Evolutionary conservation across 2,329 filamentous ascomycete species (phyloP).

Genomic region (Penicillium sp.): DNA sequence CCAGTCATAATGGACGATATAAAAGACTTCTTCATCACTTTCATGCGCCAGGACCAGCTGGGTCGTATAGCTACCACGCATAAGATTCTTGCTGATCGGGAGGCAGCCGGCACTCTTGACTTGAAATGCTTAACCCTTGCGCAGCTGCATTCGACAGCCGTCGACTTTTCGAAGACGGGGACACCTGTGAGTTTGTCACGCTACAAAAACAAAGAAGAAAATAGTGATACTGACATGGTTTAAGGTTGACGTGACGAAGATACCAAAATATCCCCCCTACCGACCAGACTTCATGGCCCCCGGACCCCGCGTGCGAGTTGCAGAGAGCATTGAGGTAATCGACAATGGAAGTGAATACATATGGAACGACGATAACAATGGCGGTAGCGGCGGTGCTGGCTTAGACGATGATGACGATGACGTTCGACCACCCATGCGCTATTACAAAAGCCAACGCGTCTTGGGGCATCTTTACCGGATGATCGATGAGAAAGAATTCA

Average conservation of each 20-base stretch:
- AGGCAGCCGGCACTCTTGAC: conserved; percentile 49
- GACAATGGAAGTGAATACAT: conserved; percentile 13
- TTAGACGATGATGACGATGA: conserved; percentile 12
- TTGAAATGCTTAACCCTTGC: conserved; percentile 54
- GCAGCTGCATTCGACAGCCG: conserved; percentile 64
- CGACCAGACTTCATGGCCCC: conserved; percentile 22
- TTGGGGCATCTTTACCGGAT: conserved; percentile 67
- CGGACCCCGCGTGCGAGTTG: conserved; percentile 19
- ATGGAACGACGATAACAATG: conserved; percentile 41
- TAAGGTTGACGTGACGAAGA: conserved; percentile 16
- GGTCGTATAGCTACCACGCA: conserved; percentile 64
- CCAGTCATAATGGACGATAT: conserved; percentile 63
- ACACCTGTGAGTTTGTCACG: conserved; percentile 43
- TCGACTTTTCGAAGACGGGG: conserved; percentile 75
- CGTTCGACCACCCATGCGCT: conserved; percentile 42
- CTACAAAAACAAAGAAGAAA: neutral
- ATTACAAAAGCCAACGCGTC: conserved; percentile 65
- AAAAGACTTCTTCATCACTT: conserved; percentile 74
- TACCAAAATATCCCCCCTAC: conserved; percentile 13
- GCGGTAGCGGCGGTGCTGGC: conserved; percentile 20
- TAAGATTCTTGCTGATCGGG: conserved; percentile 61
- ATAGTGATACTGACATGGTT: neutral
- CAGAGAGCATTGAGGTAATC: conserved; percentile 15
- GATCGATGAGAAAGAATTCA: conserved; percentile 65
- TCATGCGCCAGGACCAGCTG: conserved; percentile 65